Conservation (phyloP, 2,329 filamentous ascomycete genomes). For the Pyrenophora seminiperda region DNA sequence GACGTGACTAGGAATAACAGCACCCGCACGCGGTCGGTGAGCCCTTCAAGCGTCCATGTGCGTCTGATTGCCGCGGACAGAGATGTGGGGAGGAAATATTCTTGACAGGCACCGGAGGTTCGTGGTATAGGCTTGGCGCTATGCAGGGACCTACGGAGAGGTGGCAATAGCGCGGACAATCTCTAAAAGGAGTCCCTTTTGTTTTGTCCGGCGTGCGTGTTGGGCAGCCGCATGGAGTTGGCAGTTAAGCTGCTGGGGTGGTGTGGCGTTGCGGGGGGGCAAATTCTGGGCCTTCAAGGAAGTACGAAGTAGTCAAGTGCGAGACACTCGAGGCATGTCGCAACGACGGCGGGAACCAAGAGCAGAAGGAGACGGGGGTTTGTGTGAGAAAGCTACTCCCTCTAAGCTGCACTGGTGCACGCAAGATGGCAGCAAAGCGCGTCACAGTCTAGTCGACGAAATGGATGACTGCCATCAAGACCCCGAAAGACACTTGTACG, state of each 20-base stretch:
- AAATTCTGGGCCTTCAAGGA: slow-evolving; percentile 8
- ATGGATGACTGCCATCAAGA: slow-evolving; percentile 10
- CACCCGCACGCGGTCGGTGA: slow-evolving; percentile 15
- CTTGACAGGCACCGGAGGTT: neutral
- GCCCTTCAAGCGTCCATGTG: slow-evolving; percentile 31
- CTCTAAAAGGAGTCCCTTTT: slow-evolving; percentile 17
- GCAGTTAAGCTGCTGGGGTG: slow-evolving; percentile 11
- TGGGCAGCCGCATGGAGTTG: slow-evolving; percentile 12
- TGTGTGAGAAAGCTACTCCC: neutral
- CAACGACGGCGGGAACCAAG: slow-evolving; percentile 1
- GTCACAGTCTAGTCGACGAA: slow-evolving; percentile 8
- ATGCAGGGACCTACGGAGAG: slow-evolving; percentile 29
- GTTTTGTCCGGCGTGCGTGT: slow-evolving; percentile 5
- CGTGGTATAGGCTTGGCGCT: slow-evolving; percentile 21
- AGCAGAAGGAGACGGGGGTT: slow-evolving; percentile 4
- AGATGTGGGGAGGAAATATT: slow-evolving; percentile 6
- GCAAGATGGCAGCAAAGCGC: slow-evolving; percentile 2
- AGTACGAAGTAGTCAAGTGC: slow-evolving; percentile 7
- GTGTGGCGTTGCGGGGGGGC: slow-evolving; percentile 8
- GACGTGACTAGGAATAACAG: slow-evolving; percentile 7
- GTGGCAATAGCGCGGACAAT: slow-evolving; percentile 14
- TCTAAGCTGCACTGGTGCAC: slow-evolving; percentile 3
- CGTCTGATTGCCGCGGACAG: neutral
- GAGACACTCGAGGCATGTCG: slow-evolving; percentile 15
- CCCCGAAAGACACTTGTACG: slow-evolving; percentile 8